Percentiles rank a stretch among this genome's conserved stretches.
Evolutionary conservation across 371 early-diverging fungal genomes (phyloP).

Genomic region (Smittium culicis): DNA sequence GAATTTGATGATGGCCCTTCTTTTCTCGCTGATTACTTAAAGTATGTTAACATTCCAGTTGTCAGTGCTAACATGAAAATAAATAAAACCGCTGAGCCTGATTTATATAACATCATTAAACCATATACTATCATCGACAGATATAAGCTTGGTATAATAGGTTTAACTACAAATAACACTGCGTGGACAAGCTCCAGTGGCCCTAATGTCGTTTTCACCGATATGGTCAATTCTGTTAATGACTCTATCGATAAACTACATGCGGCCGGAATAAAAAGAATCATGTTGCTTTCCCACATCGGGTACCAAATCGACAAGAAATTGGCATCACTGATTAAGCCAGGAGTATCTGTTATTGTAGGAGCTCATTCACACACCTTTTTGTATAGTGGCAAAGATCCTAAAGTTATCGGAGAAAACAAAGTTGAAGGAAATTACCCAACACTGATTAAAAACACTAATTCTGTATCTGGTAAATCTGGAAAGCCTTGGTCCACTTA

Average conservation of each 20-base stretch:
- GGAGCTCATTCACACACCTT: slow-evolving; percentile 62
- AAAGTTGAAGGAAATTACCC: slow-evolving; percentile 20
- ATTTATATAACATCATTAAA: slow-evolving; percentile 35
- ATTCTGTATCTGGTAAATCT: slow-evolving; percentile 9
- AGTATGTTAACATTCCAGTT: slow-evolving; percentile 42
- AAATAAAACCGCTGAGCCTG: slow-evolving; percentile 29
- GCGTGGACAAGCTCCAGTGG: slow-evolving; percentile 42
- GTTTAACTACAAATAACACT: slow-evolving; percentile 47
- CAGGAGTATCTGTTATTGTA: slow-evolving; percentile 44
- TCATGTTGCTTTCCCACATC: slow-evolving; percentile 51
- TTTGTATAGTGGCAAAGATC: slow-evolving; percentile 21
- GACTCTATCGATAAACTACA: slow-evolving; percentile 40
- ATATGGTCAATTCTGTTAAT: slow-evolving; percentile 42
- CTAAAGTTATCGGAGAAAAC: background rate
- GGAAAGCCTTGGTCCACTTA: slow-evolving; percentile 33
- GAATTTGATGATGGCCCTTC: slow-evolving; percentile 52
- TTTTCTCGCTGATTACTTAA: slow-evolving; percentile 36
- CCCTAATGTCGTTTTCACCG: slow-evolving; percentile 27
- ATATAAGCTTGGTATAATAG: slow-evolving; percentile 45
- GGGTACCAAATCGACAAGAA: slow-evolving; percentile 48
- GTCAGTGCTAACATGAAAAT: slow-evolving; percentile 45
- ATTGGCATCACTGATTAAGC: slow-evolving; percentile 36
- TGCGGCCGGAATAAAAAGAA: slow-evolving; percentile 41
- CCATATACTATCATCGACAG: slow-evolving; percentile 50
- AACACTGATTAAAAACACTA: slow-evolving; percentile 22